These are phyloP conservation scores for Mucor irregularis DNA, from an alignment of 371 early-diverging fungal species.

Conservation along the genomic window DNA sequence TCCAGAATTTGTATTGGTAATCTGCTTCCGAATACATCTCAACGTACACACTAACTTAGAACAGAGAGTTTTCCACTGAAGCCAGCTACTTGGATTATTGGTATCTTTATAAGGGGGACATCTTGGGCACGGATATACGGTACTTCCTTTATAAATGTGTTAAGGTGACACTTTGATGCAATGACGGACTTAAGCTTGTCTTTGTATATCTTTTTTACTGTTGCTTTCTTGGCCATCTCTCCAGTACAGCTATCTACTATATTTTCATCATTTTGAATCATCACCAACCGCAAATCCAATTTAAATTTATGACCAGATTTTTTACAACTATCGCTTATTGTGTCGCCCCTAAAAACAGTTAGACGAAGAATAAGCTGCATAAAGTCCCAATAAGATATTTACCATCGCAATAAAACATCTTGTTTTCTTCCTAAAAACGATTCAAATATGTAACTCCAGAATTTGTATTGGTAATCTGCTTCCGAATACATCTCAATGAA, in stretches of 20 bases:
- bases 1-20: constrained; percentile 17
- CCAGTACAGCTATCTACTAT: constrained; percentile 17
- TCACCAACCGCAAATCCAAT: constrained; percentile 18
- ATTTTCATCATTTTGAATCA: constrained; percentile 13
- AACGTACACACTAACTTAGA: too few relatives aligned
- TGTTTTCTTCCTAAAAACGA: constrained; percentile 17
- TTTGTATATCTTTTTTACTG: constrained; percentile 19
- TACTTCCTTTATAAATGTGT: constrained; percentile 22
- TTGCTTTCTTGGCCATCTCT: constrained; percentile 20
- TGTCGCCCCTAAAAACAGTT: constrained; percentile 19
- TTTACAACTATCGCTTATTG: constrained; percentile 16
- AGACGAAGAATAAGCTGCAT: constrained; percentile 16
- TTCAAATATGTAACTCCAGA: constrained; percentile 16
- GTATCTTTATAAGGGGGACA: constrained; percentile 22
- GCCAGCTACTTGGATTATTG: constrained; percentile 21
- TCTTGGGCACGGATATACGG: constrained; percentile 18
- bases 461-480: constrained; percentile 21
- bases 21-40: constrained; percentile 19
- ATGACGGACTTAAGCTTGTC: constrained; percentile 20
- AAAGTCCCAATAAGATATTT: constrained; percentile 19
- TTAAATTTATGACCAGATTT: constrained; percentile 14
- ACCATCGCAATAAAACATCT: constrained; percentile 21
- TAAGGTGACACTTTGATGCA: constrained; percentile 21
- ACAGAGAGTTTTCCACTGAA: constrained; percentile 19
- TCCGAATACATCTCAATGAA: constrained; percentile 19